These are phyloP conservation scores for Cryptomeria japonica DNA, from an alignment of 75 land plant genomes.

Conservation along the genomic window DNA sequence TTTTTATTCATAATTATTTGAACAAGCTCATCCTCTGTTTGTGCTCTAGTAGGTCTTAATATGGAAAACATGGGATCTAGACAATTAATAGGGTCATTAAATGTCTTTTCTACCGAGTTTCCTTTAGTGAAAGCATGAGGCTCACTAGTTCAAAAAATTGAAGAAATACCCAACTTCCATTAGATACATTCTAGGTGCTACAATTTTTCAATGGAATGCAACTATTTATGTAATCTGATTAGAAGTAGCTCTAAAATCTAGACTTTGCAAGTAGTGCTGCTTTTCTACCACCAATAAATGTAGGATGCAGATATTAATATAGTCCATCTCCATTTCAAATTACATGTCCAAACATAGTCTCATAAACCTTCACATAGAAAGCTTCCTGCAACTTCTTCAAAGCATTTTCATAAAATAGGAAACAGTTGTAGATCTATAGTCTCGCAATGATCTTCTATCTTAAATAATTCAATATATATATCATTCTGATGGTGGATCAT, in stretches of 20 bases:
- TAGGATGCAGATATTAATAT: no score
- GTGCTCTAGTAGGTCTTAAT: constrained; percentile 29
- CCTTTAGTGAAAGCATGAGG: background rate
- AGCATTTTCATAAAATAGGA: constrained; percentile 31
- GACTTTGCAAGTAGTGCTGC: no score
- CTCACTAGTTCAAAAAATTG: no score
- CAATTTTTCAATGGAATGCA: no score
- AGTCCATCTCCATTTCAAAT: constrained; percentile 40
- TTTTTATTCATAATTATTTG: constrained; percentile 25
- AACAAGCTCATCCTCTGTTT: constrained; percentile 34
- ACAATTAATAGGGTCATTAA: constrained; percentile 18
- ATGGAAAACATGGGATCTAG: constrained; percentile 26
- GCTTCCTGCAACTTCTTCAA: constrained; percentile 37
- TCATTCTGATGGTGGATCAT: no score
- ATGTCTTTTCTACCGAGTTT: constrained; percentile 4
- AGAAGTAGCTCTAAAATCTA: background rate
- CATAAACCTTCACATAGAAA: constrained; percentile 45
- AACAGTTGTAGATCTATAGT: constrained; percentile 36
- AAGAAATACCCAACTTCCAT: no score
- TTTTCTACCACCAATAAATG: background rate
- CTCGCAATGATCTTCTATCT: constrained; percentile 48
- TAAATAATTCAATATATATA: no score
- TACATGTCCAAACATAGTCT: constrained; percentile 46
- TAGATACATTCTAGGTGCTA: no score
- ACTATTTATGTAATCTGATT: background rate